Evolutionary conservation across 2,329 filamentous ascomycete genomes (phyloP), one percentile per base, ranked within the genome.

Genomic region (Didymella glomerata): DNA sequence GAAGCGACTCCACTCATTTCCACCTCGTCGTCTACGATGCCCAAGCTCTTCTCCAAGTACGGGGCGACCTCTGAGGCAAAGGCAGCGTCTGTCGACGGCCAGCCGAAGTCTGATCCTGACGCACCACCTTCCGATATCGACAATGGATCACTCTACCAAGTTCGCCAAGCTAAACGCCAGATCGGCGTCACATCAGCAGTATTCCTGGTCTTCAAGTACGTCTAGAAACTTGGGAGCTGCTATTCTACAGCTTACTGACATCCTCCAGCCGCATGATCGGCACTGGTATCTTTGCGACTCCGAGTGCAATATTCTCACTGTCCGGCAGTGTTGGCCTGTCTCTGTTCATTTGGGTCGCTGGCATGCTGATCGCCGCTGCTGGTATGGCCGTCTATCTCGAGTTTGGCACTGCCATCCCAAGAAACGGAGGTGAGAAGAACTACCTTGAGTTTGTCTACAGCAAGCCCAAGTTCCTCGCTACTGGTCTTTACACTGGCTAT

Each of bases 381-480:
- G 88, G 87, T 56, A 85, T 86, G 52, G 82, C 84, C n/a, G 85
- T 89, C 20, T 88, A 88, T 63, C 79, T 90, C 56, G 88, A 90
- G 71, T 88, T 86, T 57, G 88, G 88, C 24, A 89, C 86, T 1
- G 86, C 84, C 0, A 83, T 90, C 44, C 87, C 87, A 42, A 81
- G 83, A 48, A 88, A 88, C 70, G 87, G 87, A 40, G 86, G 87
- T 18, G 54, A 88, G 74, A 88, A 88, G 78, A 88, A 87, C 74
- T 89, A 89, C 68, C 85, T 89, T 64, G 87, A 89, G 70, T 88
- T 81, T 71, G 84, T 88, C 50, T 89, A 83, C 77, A 81, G 84
- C 34, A 83, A 80, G 65, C 88, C 88, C 2, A 82, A 79, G 65
- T 88, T 88, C 70, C 80, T 90, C 11, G 82, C 81, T 45, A 89